Evolutionary conservation across 106 monocot species (phyloP), one percentile per base, ranked within the genome.

Genomic region (Allium cepa): DNA sequence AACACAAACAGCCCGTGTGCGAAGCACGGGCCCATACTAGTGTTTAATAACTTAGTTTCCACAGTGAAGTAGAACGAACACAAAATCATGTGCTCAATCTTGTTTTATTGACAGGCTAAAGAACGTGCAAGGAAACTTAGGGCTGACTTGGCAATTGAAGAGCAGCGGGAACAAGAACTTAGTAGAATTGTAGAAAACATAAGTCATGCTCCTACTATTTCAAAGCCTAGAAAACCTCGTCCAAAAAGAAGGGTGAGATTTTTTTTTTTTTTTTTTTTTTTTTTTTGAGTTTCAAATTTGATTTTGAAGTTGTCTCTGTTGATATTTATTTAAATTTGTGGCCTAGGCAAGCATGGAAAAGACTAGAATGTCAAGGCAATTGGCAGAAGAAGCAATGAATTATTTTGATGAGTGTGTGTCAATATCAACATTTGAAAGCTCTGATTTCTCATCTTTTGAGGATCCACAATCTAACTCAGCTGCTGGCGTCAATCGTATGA

Each of bases 381-480:
- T 88, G 69, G 70, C 81, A 50, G 93, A 88, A 76, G 88, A 93
- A 74, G 88, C 93, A 11, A 73, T 88, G 72, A 88, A 76, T 73
- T 93, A 93, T 78, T 92, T 88, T 71, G 93, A 93, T 75, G 93
- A 93, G 81, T 88, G 93, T 63, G 87, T 93, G 7, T 93, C 88
- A 10, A 79, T 93, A 59, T 83, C 93, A 60, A 93, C 85, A 28
- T 83, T 93, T 68, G 93, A 88, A 73, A 79, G 86, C 36, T 81
- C 88, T 56, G 93, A 93, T 65, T 75, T 88, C 61, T 93, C 93
- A 51, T 83, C 88, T 18, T 57, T 72, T 26, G 93, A 93, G 47
- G 93, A 93, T 66, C 83, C 70, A 51, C 68, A 63, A 53, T 73
- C 50, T 7, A 65, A 11, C 11, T 65, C 64, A 8, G 16, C 22